Conservation (phyloP, 305 asterid genomes). For the Fraxinus ornus region DNA sequence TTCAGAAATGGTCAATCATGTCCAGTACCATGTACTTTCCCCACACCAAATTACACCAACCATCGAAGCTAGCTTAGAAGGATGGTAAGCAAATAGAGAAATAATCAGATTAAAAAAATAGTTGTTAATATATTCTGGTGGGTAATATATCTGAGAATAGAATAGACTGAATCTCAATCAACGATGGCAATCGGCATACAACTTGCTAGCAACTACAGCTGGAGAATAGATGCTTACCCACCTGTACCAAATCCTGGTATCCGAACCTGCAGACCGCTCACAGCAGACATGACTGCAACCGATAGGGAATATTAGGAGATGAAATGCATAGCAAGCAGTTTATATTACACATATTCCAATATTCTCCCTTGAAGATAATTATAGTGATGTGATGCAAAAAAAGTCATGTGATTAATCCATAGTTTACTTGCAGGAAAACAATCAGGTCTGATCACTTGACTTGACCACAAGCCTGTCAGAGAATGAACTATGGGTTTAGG, state of each 20-base stretch:
- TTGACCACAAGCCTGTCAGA: background rate
- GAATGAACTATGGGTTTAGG: background rate
- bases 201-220: slow-evolving; percentile 13
- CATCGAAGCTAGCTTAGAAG: background rate
- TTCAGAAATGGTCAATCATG: background rate
- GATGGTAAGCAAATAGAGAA: background rate
- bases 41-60: background rate
- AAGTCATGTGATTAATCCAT: background rate
- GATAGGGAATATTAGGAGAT: slow-evolving; percentile 26
- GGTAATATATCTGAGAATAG: background rate
- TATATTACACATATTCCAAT: background rate
- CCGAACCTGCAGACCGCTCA: slow-evolving; percentile 84
- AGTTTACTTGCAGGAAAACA: background rate
- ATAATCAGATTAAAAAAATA: background rate
- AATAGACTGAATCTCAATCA: background rate
- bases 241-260: slow-evolving; percentile 90
- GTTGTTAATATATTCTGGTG: background rate
- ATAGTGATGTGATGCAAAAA: background rate
- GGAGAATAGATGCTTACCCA: slow-evolving; percentile 31
- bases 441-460: background rate
- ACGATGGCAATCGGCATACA: background rate
- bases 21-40: background rate
- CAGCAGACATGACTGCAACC: slow-evolving; percentile 90
- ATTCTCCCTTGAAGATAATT: background rate
- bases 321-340: background rate